Base-by-base conservation (phyloP, 78 protist genomes). In the Dictyostelium brefeldianum region DNA sequence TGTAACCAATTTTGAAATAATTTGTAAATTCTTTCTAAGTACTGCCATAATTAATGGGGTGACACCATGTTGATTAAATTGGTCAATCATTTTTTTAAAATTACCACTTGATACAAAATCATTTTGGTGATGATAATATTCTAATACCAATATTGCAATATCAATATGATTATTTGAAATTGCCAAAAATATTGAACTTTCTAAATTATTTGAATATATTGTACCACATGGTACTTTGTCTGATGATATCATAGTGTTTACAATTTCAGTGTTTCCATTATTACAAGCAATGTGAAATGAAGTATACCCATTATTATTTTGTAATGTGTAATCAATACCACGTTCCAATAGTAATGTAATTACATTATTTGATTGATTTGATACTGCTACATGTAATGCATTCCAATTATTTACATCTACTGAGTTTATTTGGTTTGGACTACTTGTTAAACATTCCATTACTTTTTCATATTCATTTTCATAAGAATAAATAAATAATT, bases 281-380 rank as follows among this genome's bases (percentile, higher is more conserved):
- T 80, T 64, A 10, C 80, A 12, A 18, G 93, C 93, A 48, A 87
- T 78, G 77, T 77, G 83, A 6, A 87, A 48, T 50, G 84, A 53
- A 46, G 83, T 87, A 87, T 87, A 77, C 8, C 93, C 93, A 50
- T 78, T 78, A 65, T 74, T n/a, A 77, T 67, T 87, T 50, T 57
- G 77, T 25, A n/a, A 1, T 54, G 77, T 56, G 3, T 73, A 5
- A 73, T 71, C 91, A 47, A 84, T 73, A 41, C 41, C 36, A 6
- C 36, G 41, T 50, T 70, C 48, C 18, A 87, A 64, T 46, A 87
- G 48, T 43, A 77, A 29, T 10, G 50, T 11, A 27, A 50, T 31
- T 1, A 71, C 51, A 9, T 64, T 20, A 20, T 12, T 51, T 27
- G 36, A 25, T 27, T 59, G 25, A 59, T 50, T 75, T 3, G 83